Conservation (phyloP, 495 filamentous ascomycete species). For the Darksidea phi region DNA sequence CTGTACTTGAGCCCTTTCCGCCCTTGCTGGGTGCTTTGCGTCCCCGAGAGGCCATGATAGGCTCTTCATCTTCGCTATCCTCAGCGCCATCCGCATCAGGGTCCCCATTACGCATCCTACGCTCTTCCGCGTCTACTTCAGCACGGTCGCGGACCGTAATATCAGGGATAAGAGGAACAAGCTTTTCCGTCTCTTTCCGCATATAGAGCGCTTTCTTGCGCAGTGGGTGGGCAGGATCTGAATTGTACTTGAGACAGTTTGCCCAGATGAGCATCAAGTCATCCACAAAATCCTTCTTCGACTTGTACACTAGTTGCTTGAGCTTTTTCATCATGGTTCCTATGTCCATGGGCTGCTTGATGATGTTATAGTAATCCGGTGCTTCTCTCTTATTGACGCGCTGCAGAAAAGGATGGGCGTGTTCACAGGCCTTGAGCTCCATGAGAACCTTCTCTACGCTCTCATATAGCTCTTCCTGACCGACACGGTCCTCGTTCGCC, state of each 20-base stretch:
- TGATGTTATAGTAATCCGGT: slow-evolving; percentile 91
- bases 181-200: slow-evolving; percentile 93
- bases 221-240: slow-evolving; percentile 79
- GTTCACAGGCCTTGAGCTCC: slow-evolving; percentile 92
- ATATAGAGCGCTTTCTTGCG: slow-evolving; percentile 93
- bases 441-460: slow-evolving; percentile 92
- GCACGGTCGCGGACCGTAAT: slow-evolving; percentile 84
- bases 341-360: slow-evolving; percentile 97
- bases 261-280: slow-evolving; percentile 94
- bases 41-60: slow-evolving; percentile 94
- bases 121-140: slow-evolving; percentile 94
- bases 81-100: slow-evolving; percentile 75
- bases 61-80: slow-evolving; percentile 90
- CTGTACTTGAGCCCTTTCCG: slow-evolving; percentile 69
- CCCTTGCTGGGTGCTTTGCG: slow-evolving; percentile 83
- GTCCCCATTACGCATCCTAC: slow-evolving; percentile 69
- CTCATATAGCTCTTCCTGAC: slow-evolving; percentile 97
- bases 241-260: slow-evolving; percentile 95
- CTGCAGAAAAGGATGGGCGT: slow-evolving; percentile 88
- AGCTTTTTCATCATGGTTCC: slow-evolving; percentile 98
- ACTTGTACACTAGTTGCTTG: slow-evolving; percentile 80
- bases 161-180: slow-evolving; percentile 92
- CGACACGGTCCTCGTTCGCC: slow-evolving; percentile 95
- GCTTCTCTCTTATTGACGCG: slow-evolving; percentile 95
- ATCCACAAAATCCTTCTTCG: slow-evolving; percentile 90